Conservation (phyloP, 495 filamentous ascomycete genomes). For the Daldinia vernicosa region DNA sequence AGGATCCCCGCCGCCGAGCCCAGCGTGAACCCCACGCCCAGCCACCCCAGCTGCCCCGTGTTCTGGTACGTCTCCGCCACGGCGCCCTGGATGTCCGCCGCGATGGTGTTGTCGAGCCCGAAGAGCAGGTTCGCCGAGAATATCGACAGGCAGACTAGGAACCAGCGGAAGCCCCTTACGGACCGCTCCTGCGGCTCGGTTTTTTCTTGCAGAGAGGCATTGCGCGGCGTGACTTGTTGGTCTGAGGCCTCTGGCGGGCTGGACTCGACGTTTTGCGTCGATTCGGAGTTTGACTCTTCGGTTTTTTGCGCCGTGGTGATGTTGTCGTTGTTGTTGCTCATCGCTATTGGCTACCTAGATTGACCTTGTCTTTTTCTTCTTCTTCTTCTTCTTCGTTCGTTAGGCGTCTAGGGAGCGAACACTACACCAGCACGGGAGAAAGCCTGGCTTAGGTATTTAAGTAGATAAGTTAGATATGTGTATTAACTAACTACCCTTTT, state of each 20-base stretch:
- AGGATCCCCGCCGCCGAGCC: slow-evolving; percentile 57
- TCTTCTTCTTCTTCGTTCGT: no score
- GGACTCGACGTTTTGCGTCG: slow-evolving; percentile 45
- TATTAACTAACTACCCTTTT: background rate
- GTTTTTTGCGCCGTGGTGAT: slow-evolving; percentile 3
- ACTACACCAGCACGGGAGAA: background rate
- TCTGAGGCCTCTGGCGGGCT: slow-evolving; percentile 48
- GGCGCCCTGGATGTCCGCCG: slow-evolving; percentile 63
- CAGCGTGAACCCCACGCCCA: slow-evolving; percentile 63
- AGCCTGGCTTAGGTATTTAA: background rate
- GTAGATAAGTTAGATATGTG: background rate
- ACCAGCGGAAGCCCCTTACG: slow-evolving; percentile 45
- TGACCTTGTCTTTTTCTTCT: background rate
- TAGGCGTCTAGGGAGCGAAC: no score
- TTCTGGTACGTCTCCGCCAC: slow-evolving; percentile 58
- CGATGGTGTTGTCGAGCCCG: slow-evolving; percentile 69
- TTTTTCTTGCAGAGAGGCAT: slow-evolving; percentile 8
- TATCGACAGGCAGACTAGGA: slow-evolving; percentile 56
- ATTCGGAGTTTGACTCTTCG: slow-evolving; percentile 8
- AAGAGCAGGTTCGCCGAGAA: slow-evolving; percentile 61
- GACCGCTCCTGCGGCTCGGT: slow-evolving; percentile 13
- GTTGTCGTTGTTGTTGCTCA: background rate
- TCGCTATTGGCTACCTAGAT: background rate
- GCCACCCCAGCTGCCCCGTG: slow-evolving; percentile 63
- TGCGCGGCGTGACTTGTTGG: slow-evolving; percentile 20